Evolutionary conservation across 129 eudicot genomes (phyloP), one percentile per base, ranked within the genome.

Genomic region (Chrysanthemum makinoi): DNA sequence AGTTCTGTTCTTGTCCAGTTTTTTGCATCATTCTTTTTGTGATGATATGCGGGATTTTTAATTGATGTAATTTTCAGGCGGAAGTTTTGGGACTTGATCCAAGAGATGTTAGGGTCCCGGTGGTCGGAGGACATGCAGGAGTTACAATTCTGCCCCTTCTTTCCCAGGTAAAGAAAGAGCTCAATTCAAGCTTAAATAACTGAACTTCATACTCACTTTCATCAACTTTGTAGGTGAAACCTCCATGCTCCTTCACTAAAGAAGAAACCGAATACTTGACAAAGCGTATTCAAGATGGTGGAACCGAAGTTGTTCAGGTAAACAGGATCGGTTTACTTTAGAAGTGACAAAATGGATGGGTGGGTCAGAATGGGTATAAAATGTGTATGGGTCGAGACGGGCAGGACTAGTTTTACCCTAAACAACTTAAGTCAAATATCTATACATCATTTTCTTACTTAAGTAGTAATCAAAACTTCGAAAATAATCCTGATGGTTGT

Each of bases 71-170:
- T 46, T 50, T 66, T 16, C 30, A 88, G 97, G 97, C 97, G 14
- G 97, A 90, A 85, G 96, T 90, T 80, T 70, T 90, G 86, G 97
- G 97, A 76, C 95, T 90, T 68, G 97, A 90, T 80, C 97, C 95
- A 11, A 77, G 95, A 72, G 95, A 91, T 62, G 97, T 94, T 63
- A 75, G 76, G 58, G 96, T 94, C 65, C 98, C 98, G 2, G 98
- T 94, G 48, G 95, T 94, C 66, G 98, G 98, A 63, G 98, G 98
- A 52, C 98, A 94, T 80, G 98, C 98, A 20, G 98, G 98, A 56
- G 89, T 94, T 43, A 94, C 98, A 16, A 94, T 94, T 76, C 74
- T 94, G 72, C 98, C 98, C 44, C 90, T 94, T 10, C 92, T 94
- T 69, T 94, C 98, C 52, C 96, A 94, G 87, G 95, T 90, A 43